Percentiles rank a stretch among this genome's conserved stretches.
Conservation (phyloP, 2,329 filamentous ascomycete species). For the Sclerotinia nivalis region DNA sequence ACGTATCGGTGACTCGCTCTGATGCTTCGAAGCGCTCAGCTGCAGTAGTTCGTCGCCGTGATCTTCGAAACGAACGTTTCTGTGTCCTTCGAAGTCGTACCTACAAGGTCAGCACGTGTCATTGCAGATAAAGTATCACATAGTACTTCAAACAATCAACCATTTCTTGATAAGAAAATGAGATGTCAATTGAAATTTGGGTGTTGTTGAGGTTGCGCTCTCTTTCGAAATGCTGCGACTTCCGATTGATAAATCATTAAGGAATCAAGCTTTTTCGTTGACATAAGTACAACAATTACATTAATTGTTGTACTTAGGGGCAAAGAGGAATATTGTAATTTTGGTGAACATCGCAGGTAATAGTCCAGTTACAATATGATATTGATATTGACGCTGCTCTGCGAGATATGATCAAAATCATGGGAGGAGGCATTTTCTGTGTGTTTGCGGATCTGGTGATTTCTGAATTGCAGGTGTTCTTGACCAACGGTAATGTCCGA, state of each 20-base stretch:
- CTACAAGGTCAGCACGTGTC: conserved; percentile 43
- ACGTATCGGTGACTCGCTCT: conserved; percentile 33
- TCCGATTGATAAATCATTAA: conserved; percentile 7
- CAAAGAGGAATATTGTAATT: not conserved
- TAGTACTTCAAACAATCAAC: conserved; percentile 30
- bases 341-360: conserved; percentile 31
- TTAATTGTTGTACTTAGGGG: not conserved
- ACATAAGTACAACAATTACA: conserved; percentile 14
- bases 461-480: conserved; percentile 28
- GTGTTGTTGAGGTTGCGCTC: conserved; percentile 31
- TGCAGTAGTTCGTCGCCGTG: conserved; percentile 40
- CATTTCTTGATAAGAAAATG: conserved; percentile 35
- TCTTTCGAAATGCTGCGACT: conserved; percentile 28
- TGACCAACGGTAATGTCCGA: conserved; percentile 33
- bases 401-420: conserved; percentile 33
- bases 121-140: conserved; percentile 40
- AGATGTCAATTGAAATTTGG: conserved; percentile 29
- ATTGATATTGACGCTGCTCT: conserved; percentile 25
- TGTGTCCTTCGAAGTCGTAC: conserved; percentile 38
- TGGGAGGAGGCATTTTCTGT: conserved; percentile 34
- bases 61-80: conserved; percentile 40
- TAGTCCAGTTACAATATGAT: conserved; percentile 25
- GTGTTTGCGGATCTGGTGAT: conserved; percentile 39
- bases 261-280: conserved; percentile 1
- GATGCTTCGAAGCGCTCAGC: conserved; percentile 39